Conservation (phyloP, 2,329 filamentous ascomycete species). For the Xylaria multiplex region DNA sequence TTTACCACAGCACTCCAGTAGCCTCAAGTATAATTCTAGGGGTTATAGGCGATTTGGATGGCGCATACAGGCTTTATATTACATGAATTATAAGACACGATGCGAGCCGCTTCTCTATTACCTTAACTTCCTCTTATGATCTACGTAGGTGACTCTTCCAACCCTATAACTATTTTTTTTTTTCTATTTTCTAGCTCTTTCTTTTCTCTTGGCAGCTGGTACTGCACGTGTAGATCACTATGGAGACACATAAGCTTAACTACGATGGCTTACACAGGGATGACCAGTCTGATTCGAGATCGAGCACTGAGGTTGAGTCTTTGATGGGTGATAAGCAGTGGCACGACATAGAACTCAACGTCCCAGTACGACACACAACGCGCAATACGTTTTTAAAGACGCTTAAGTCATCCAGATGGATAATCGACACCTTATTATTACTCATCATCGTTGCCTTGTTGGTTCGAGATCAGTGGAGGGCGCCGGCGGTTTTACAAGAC, state of each 20-base stretch:
- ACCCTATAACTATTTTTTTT: background rate
- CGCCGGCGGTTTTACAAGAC: constrained; percentile 32
- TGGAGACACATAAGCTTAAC: constrained; percentile 45
- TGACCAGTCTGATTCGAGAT: constrained; percentile 51
- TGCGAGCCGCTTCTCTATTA: background rate
- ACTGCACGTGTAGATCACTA: constrained; percentile 29
- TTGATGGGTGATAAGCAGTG: constrained; percentile 54
- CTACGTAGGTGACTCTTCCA: constrained; percentile 4
- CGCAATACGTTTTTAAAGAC: constrained; percentile 39
- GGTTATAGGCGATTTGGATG: background rate
- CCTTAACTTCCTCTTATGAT: constrained; percentile 8
- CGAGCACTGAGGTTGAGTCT: constrained; percentile 55
- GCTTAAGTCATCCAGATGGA: constrained; percentile 51
- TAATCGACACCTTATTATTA: constrained; percentile 53
- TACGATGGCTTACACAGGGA: constrained; percentile 49
- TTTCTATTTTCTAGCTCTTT: background rate
- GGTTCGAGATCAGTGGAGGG: constrained; percentile 45
- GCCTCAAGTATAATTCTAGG: constrained; percentile 7
- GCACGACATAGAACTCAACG: constrained; percentile 46
- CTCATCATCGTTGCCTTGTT: constrained; percentile 53
- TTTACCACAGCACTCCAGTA: constrained; percentile 15
- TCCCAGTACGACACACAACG: constrained; percentile 39
- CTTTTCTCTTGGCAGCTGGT: constrained; percentile 24
- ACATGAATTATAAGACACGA: constrained; percentile 17
- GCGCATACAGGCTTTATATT: background rate